A percentile compares a stretch with the other conserved stretches of the same genome.
phyloP scores from a whole-genome alignment of 768 basidiomycete species.

The Scleroderma bovista region DNA sequence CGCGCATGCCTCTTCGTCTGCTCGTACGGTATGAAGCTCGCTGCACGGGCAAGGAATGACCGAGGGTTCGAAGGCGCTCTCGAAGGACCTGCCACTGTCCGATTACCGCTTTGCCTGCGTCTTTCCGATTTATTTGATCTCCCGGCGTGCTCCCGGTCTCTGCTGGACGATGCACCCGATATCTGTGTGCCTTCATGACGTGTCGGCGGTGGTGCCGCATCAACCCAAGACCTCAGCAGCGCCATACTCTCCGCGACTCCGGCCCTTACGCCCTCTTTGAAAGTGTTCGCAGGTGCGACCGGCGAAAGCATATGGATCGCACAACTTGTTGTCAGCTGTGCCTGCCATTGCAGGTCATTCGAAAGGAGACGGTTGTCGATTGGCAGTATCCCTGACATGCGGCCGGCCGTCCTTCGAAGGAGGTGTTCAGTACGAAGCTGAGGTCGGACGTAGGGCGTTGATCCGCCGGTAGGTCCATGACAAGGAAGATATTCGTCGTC shows the following conservation, averaged over 20 bases:
- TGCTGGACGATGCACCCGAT: slow-evolving; percentile 1
- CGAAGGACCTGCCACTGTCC: not conserved
- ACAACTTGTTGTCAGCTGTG: slow-evolving; percentile 51
- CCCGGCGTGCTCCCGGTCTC: not conserved
- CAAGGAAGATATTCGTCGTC: slow-evolving; percentile 38
- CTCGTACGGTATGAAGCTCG: slow-evolving; percentile 12
- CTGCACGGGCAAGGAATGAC: not conserved
- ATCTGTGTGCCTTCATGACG: slow-evolving; percentile 1
- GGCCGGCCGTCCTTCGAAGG: slow-evolving; percentile 39
- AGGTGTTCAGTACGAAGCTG: slow-evolving; percentile 47
- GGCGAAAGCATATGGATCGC: slow-evolving; percentile 54
- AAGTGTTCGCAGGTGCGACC: slow-evolving; percentile 10
- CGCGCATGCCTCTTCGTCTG: slow-evolving; percentile 20
- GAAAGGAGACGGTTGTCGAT: slow-evolving; percentile 40
- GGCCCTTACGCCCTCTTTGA: slow-evolving; percentile 17
- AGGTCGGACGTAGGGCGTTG: slow-evolving; percentile 43
- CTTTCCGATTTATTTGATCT: not conserved
- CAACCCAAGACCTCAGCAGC: slow-evolving; percentile 36
- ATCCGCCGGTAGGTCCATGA: slow-evolving; percentile 58
- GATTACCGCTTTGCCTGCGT: not conserved
- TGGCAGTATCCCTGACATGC: slow-evolving; percentile 42
- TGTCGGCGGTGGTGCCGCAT: slow-evolving; percentile 33
- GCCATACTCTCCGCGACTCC: slow-evolving; percentile 45
- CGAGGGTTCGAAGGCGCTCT: slow-evolving; percentile 1
- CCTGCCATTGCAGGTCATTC: slow-evolving; percentile 53